Conservation (phyloP, 1,284 basidiomycete genomes). For the Tylopilus orsonianus region DNA sequence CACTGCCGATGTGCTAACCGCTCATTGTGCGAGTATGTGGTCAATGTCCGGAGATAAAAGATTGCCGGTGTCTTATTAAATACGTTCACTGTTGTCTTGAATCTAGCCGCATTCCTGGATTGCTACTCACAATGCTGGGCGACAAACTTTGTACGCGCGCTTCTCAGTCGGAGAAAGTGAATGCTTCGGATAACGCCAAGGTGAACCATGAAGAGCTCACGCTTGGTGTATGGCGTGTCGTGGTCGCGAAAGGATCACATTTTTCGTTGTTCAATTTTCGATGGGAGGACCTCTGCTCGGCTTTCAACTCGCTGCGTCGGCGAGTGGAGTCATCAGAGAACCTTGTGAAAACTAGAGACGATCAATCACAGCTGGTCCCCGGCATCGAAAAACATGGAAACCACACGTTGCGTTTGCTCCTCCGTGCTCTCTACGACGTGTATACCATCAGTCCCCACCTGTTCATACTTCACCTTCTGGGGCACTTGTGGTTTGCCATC, state of each 20-base stretch:
- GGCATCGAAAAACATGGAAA: no score
- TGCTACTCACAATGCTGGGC: no score
- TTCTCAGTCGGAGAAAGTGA: neutral
- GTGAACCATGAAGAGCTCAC: constrained; percentile 15
- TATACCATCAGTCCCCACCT: constrained; percentile 23
- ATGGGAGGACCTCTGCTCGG: constrained; percentile 7
- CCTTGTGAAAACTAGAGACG: no score
- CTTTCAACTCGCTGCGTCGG: constrained; percentile 2
- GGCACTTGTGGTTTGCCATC: constrained; percentile 23
- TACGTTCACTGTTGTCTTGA: no score
- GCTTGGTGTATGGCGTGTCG: constrained; percentile 28
- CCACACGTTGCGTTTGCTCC: neutral
- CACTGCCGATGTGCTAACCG: no score
- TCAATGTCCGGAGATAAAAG: no score
- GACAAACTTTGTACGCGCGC: neutral
- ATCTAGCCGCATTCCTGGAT: no score
- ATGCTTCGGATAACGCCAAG: constrained; percentile 4
- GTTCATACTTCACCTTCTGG: constrained; percentile 16
- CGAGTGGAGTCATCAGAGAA: no score
- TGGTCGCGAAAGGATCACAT: constrained; percentile 14
- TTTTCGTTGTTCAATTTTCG: constrained; percentile 10
- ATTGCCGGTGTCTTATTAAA: no score
- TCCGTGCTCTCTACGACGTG: constrained; percentile 22
- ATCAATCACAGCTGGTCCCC: no score
- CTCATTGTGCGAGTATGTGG: no score